Conservation (phyloP, 805 yeast genomes). For the Saturnispora mendoncae region DNA sequence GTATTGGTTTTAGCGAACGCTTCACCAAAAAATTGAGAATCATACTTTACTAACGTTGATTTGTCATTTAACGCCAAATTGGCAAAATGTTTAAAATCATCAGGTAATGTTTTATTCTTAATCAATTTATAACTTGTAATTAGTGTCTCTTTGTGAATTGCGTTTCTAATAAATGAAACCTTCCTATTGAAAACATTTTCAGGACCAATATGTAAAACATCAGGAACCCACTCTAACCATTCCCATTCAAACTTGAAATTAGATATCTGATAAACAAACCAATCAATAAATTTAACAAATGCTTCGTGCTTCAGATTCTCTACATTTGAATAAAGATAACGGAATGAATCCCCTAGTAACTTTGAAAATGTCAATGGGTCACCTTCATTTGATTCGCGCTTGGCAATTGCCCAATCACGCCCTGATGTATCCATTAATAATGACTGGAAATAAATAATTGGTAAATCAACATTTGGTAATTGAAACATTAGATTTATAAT, state of each 20-base stretch:
- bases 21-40: conserved; percentile 27
- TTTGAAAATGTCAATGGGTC: conserved; percentile 65
- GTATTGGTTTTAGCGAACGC: conserved; percentile 18
- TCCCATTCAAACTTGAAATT: conserved; percentile 96
- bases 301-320: conserved; percentile 68
- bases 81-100: conserved; percentile 42
- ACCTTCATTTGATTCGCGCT: conserved; percentile 21
- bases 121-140: conserved; percentile 70
- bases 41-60: conserved; percentile 32
- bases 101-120: conserved; percentile 54
- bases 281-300: conserved; percentile 63
- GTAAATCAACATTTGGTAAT: conserved; percentile 58
- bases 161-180: conserved; percentile 61
- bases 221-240: conserved; percentile 84
- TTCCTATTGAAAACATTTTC: conserved; percentile 59
- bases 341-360: conserved; percentile 84
- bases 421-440: conserved; percentile 81
- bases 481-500: conserved; percentile 69
- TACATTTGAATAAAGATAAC: conserved; percentile 66
- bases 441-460: conserved; percentile 72
- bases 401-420: conserved; percentile 51
- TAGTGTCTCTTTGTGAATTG: conserved; percentile 76
- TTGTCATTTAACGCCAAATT: conserved; percentile 33
- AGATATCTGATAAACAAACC: conserved; percentile 90
- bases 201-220: conserved; percentile 40